Evolutionary conservation across 805 yeast species (phyloP), one percentile per base, ranked within the genome.

Genomic region (Schwanniomyces pseudopolymorphus): DNA sequence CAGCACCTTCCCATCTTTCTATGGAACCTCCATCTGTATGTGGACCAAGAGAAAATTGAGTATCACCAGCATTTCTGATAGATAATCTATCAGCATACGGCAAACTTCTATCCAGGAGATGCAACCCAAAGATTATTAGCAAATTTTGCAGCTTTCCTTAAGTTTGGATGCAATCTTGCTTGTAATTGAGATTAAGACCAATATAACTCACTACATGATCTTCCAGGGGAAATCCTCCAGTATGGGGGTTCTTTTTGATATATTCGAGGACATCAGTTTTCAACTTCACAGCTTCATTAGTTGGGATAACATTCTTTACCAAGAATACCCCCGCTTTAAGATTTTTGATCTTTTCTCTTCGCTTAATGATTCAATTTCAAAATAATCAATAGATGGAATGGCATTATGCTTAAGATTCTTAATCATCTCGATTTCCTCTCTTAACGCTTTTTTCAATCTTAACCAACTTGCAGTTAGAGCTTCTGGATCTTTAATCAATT

Each of bases 1-100:
- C 62, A 9, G 43, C 50, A 53, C 75, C 78, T 52, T 74, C 77
- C 79, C 79, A 75, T 40, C 79, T 53, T 50, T 73, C 78, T 28
- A 74, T 54, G 2, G 74, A 63, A 11, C 75, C 70, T 11, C 71
- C 61, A 48, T 74, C 78, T 13, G 63, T 54, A 45, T 74, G 78
- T 17, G 71, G 64, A 26, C 67, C 70, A 33, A 73, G 59, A 3
- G 71, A 47, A 24, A 58, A 52, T 5, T 14, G 3, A 16, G 48
- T 50, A 25, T 59, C 64, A 6, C 77, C 77, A 0, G 77, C 74
- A 8, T 57, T 55, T 39, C 78, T 57, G 36, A 74, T 67, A 41
- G 77, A 56, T 27, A 72, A 55, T 16, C 77, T 54, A 53, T 74
- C 78, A 14, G 74, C 74, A 51, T 74, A 74, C 10, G 65, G 35